Base-by-base conservation (phyloP, 345 rosid genomes). In the Moricandia moricandioides region DNA sequence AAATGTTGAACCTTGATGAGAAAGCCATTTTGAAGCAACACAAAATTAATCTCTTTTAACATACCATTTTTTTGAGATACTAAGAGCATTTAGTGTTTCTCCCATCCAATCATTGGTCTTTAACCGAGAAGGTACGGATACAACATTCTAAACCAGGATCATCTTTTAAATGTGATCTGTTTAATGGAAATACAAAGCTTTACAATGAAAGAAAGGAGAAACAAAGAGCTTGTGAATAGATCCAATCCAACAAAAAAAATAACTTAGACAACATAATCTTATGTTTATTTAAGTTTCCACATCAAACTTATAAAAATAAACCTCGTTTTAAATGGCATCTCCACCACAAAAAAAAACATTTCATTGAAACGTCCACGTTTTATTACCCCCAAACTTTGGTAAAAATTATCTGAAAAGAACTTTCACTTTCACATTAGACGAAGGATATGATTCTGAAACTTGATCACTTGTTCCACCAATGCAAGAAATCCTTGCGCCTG, bases 401-500 rank as follows among this genome's bases (percentile, higher is more conserved):
- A 57, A 71, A 71, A 47, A 58, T 58, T 30, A 34, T 73, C 78
- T 67, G 43, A 55, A 78, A 72, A 27, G 21, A 52, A 7, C 5
- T 43, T 8, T 12, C 60, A 49, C 65, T 31, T 72, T 52, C 64
- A 52, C 24, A 30, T 7, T 10, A 40, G 59, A 67, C 18, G 60
- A 65, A 24, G 33, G 34, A 3, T 26, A 5, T 6, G 61, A 26
- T 57, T 55, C 12, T 10, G 14, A 13, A 55, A 11, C 45, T 75
- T 90, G 65, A 73, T 90, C 75, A 96, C 79, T 85, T 89, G 75
- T 88, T 86, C 98, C 99, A 96, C 97, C 98, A 91, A 31, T 88
- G 84, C 67, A 87, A 88, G 89, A 95, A 89, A 82, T 95, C 97
- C 88, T 88, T 92, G 80, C 97, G 97, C 83, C 98, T 81, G 85